phyloP scores from a whole-genome alignment of 768 basidiomycete species.

The Russula dissimulans region DNA sequence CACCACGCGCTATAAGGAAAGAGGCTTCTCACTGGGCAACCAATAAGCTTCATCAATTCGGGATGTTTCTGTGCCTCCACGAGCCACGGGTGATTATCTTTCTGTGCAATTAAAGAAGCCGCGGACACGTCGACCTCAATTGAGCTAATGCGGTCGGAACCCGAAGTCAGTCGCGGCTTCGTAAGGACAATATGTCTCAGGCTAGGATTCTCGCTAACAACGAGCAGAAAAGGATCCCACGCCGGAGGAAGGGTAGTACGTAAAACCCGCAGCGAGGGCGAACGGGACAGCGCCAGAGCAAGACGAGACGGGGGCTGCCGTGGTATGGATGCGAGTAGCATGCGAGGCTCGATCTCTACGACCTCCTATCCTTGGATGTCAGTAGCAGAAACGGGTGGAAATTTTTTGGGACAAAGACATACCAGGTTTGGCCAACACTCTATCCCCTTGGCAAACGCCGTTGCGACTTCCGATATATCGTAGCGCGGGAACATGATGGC shows the following conservation, averaged over 20 bases:
- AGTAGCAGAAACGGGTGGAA: neutral
- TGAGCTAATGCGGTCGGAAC: neutral
- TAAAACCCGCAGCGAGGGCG: conserved; percentile 2
- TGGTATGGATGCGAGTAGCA: neutral
- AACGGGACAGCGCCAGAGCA: conserved; percentile 9
- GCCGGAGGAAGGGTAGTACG: neutral
- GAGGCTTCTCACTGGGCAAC: neutral
- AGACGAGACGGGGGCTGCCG: neutral
- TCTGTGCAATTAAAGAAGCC: neutral
- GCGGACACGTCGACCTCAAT: neutral
- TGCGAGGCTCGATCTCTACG: neutral
- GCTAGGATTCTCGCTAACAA: conserved; percentile 4
- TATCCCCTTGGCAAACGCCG: neutral
- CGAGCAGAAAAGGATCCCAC: conserved; percentile 10
- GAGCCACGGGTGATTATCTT: conserved; percentile 3
- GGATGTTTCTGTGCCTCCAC: conserved; percentile 5
- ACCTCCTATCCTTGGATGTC: neutral
- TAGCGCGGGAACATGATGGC: neutral
- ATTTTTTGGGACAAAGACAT: neutral
- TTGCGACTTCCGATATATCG: neutral
- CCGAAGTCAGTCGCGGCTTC: neutral
- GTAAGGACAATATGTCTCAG: conserved; percentile 8
- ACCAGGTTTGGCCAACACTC: conserved; percentile 12
- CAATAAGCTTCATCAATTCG: conserved; percentile 6
- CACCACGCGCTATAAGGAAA: neutral